Base-by-base conservation (phyloP, 805 yeast species). In the Hanseniaspora nectarophila region DNA sequence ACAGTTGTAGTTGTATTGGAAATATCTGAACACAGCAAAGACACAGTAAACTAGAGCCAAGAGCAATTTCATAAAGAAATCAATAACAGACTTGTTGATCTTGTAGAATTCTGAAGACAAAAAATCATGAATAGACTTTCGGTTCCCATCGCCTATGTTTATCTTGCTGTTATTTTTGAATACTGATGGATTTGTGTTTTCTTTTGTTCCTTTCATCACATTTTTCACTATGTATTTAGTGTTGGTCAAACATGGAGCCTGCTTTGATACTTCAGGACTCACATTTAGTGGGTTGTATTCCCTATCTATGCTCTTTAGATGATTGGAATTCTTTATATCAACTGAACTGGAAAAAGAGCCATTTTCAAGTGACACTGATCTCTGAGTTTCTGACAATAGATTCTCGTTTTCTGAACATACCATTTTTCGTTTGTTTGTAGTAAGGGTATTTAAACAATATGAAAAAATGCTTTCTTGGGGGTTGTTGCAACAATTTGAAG, bases 1-100 rank as follows among this genome's bases (percentile, higher is more conserved):
- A 56, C 72, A 72, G 60, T 81, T 75, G 63, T 71, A 73, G 21
- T 73, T 60, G 58, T 66, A 80, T 58, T 80, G 77, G 54, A 69
- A 59, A 49, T 76, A 72, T 54, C 85, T 72, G 57, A 70, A 70
- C 28, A 78, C 63, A 10, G 87, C 78, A 62, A 78, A 77, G 31
- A 76, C 33, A 44, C 80, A 69, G 59, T 77, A 82, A 13, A 82
- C 56, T 20, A 71, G 55, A 33, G 82, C 67, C 45, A 83, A 66
- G 2, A 79, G 58, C 9, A 71, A 57, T 58, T 78, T 80, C 60
- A 70, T 75, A 28, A 75, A 53, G 55, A 61, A 20, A 52, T 45
- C 51, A 40, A 52, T 34, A 4, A 43, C n/a, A 2, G 33, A n/a
- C 10, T 39, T 33, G 13, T 56, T 61, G 26, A 62, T 58, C 2